These are phyloP conservation scores for Poa annua DNA, from an alignment of 176 grass and related monocot species.

Conservation along the genomic window DNA sequence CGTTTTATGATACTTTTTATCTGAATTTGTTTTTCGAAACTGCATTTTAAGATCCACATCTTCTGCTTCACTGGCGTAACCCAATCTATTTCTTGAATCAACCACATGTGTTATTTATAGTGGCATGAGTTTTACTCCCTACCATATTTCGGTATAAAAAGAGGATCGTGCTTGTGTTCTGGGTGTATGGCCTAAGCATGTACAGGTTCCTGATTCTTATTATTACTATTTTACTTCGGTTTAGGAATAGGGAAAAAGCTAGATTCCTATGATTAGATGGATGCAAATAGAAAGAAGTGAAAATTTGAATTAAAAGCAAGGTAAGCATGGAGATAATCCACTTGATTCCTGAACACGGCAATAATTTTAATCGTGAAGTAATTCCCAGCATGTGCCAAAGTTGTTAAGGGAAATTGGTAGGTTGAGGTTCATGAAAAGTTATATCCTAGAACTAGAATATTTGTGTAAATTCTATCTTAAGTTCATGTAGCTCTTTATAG, in stretches of 20 bases:
- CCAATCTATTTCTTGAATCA: not conserved
- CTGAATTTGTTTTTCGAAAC: no score
- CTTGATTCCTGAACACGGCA: not conserved
- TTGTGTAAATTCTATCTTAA: not conserved
- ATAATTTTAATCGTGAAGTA: not conserved
- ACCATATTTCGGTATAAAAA: not conserved
- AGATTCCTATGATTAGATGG: not conserved
- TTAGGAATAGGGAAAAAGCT: not conserved
- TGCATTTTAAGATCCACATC: not conserved
- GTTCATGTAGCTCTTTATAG: not conserved
- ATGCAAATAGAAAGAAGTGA: not conserved
- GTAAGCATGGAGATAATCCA: not conserved
- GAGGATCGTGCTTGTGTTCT: not conserved
- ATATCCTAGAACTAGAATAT: not conserved
- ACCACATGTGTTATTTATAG: not conserved
- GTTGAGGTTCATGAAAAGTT: constrained; percentile 13
- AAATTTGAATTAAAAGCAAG: not conserved
- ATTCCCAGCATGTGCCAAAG: not conserved
- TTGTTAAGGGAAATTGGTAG: not conserved
- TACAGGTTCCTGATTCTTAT: not conserved
- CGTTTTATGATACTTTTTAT: no score
- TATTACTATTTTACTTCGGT: not conserved
- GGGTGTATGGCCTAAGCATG: not conserved
- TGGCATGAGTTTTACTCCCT: not conserved
- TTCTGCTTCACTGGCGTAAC: not conserved